phyloP scores from a whole-genome alignment of 140 eudicot species.

The Anethum foeniculum region DNA sequence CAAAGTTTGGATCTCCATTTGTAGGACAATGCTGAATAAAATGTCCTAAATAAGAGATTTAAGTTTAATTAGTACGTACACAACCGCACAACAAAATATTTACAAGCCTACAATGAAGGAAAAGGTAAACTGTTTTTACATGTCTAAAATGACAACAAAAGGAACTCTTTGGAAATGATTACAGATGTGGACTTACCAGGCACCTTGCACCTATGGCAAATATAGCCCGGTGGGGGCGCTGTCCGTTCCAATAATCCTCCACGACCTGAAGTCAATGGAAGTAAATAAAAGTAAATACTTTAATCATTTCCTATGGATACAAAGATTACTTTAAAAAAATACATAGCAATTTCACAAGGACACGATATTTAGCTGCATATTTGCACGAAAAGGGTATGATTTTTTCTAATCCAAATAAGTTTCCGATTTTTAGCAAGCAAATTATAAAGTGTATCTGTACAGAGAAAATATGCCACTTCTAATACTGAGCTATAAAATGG shows the following conservation, averaged over 20 bases:
- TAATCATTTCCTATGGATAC: background rate
- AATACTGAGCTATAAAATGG: background rate
- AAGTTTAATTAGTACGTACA: background rate
- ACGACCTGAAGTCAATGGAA: constrained; percentile 37
- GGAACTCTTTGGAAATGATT: background rate
- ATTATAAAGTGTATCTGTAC: background rate
- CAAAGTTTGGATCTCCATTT: constrained; percentile 82
- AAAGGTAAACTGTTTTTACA: background rate
- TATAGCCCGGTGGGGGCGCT: constrained; percentile 90
- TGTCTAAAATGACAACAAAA: background rate
- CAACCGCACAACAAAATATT: background rate
- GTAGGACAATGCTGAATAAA: constrained; percentile 96
- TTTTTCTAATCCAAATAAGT: background rate
- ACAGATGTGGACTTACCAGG: constrained; percentile 56
- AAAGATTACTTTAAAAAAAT: background rate
- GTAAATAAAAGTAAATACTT: background rate
- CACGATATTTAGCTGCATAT: background rate
- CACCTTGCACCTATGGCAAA: constrained; percentile 87
- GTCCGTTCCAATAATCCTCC: constrained; percentile 67
- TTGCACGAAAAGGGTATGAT: background rate
- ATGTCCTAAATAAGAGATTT: constrained; percentile 49
- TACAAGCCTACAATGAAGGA: background rate
- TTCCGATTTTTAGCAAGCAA: background rate
- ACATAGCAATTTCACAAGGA: background rate
- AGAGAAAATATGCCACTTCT: background rate